These are phyloP conservation scores for Prunus mira DNA, from an alignment of 306 rosid species.

Conservation along the genomic window DNA sequence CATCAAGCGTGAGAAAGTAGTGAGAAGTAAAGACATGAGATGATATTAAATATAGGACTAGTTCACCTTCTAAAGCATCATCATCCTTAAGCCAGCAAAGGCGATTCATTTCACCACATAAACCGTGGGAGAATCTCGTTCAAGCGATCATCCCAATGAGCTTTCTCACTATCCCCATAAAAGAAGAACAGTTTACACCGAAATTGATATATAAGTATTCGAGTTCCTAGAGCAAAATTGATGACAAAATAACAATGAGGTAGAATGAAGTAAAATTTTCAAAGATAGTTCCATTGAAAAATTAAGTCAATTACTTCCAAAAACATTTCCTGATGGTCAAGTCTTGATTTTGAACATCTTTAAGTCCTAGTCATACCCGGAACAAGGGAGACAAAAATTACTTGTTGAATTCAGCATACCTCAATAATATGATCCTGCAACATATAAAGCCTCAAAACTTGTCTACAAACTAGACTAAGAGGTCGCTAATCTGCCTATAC, in stretches of 20 bases:
- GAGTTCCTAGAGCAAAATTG: not conserved
- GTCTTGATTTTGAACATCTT: too few relatives aligned
- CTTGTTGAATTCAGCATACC: not conserved
- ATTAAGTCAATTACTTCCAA: too few relatives aligned
- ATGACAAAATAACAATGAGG: not conserved
- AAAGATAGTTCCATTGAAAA: too few relatives aligned
- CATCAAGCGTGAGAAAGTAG: too few relatives aligned
- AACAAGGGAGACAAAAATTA: not conserved
- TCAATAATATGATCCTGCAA: not conserved
- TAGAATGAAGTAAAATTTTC: not conserved
- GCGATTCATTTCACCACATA: too few relatives aligned
- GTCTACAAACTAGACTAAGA: conserved; percentile 7
- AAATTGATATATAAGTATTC: too few relatives aligned
- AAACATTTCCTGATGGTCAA: too few relatives aligned
- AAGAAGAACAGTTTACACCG: not conserved
- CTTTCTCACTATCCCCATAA: not conserved
- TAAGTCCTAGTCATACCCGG: not conserved
- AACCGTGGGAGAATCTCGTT: not conserved
- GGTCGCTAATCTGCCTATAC: not conserved
- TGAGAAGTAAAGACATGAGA: too few relatives aligned
- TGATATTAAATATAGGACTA: too few relatives aligned
- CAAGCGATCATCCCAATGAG: not conserved
- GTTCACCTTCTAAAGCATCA: too few relatives aligned
- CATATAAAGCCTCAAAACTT: not conserved
- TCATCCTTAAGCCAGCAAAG: too few relatives aligned